Evolutionary conservation across 2,329 filamentous ascomycete genomes (phyloP), one percentile per base, ranked within the genome.

Genomic region (Rasamsonia emersonii): DNA sequence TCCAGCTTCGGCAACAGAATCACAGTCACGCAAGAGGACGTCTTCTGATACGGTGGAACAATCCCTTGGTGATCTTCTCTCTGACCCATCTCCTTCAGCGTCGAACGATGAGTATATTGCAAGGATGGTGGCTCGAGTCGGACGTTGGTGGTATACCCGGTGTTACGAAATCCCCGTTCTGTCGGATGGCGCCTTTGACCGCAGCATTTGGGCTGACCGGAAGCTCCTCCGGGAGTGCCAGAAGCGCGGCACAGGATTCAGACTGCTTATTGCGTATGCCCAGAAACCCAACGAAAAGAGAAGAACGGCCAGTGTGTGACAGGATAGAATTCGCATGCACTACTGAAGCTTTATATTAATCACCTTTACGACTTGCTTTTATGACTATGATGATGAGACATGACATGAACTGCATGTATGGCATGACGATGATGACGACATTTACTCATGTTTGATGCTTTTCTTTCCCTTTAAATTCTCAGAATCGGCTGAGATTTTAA

Each of bases 131-230:
- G 82, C 86, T 10, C 81, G 79, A 41, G 89, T 96, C 8, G 89
- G 86, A 2, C 74, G 91, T 25, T 96, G 89, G 86, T 98, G 91
- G 91, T 96, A 94, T 59, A 83, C 77, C 7, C 77, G 82, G 32
- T 95, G 89, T 65, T 96, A 95, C 55, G 89, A 95, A 59, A 75
- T 72, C 35, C 69, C 73, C 4, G 67, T 78, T 6, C 58, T 73
- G 37, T 53, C 58, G 1, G 59, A 69, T 37, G 55, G 64, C 30
- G 54, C 67, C 30, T 61, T 65, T 28, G 63, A 65, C 27, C 74
- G 59, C 38, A 80, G 82, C 54, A 83, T 96, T 44, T 96, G 88
- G 81, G 72, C 70, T 28, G 82, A 95, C 51, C 74, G 71, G 34
- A 70, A 71, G 7, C 62, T 96, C 17, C 65, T 96, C 28, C 67